Conservation (phyloP, 139 green algal genomes). For the Tetradesmus lagerheimii region DNA sequence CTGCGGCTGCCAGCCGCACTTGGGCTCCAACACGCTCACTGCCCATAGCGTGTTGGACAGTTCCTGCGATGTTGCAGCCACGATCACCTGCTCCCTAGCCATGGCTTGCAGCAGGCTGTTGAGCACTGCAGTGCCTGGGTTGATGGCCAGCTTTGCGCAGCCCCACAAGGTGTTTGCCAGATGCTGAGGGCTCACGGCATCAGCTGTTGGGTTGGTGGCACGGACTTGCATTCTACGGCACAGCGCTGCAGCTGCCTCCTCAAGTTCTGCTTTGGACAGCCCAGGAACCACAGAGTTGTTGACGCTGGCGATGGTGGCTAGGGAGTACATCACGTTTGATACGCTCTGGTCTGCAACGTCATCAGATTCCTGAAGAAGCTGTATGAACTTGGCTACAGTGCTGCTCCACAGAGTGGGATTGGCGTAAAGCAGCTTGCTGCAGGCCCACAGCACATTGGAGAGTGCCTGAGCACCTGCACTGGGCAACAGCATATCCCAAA, state of each 20-base stretch:
- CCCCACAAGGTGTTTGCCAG: not conserved
- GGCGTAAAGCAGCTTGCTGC: not conserved
- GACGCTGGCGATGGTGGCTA: not conserved
- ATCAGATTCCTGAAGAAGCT: not conserved
- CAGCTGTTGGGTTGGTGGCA: not conserved
- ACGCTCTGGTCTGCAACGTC: not conserved
- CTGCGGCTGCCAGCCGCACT: not conserved
- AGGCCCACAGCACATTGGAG: not conserved
- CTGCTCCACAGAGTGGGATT: not conserved
- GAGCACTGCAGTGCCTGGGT: not conserved
- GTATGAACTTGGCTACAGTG: not conserved
- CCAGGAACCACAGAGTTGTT: not conserved
- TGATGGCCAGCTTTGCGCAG: not conserved
- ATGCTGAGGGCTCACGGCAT: not conserved
- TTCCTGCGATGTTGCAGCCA: not conserved
- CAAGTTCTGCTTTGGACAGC: not conserved
- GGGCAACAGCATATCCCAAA: not conserved
- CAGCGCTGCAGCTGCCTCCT: not conserved
- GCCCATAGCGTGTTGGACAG: not conserved
- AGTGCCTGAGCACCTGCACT: not conserved
- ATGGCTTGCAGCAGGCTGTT: not conserved
- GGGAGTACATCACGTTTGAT: not conserved
- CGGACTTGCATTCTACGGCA: not conserved
- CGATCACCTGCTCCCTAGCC: not conserved
- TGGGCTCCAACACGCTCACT: not conserved